phyloP scores from a whole-genome alignment of 768 basidiomycete species.

The Auricularia cornea region DNA sequence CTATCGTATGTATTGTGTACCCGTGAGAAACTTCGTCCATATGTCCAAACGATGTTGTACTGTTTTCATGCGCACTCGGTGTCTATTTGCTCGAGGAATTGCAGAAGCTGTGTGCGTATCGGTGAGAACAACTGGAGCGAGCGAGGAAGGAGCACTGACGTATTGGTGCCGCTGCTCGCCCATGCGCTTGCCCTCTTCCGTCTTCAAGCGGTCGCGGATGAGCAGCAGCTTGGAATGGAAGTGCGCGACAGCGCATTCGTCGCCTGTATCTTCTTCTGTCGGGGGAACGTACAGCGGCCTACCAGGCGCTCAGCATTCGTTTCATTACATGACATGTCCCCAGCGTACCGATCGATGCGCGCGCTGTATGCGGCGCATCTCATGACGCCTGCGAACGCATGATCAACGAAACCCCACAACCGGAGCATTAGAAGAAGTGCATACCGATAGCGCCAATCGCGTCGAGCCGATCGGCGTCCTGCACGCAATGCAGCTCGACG shows the following conservation, averaged over 20 bases:
- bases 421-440: slow-evolving; percentile 1
- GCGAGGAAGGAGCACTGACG: slow-evolving; percentile 32
- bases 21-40: no score
- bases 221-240: slow-evolving; percentile 81
- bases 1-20: no score
- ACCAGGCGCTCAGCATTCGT: neutral
- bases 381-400: slow-evolving; percentile 40
- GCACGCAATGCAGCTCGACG: slow-evolving; percentile 71
- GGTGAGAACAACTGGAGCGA: neutral
- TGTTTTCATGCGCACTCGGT: neutral
- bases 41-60: no score
- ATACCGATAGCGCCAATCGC: slow-evolving; percentile 76
- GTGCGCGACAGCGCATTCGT: slow-evolving; percentile 60
- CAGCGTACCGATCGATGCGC: slow-evolving; percentile 37
- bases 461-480: slow-evolving; percentile 72
- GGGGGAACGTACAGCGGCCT: slow-evolving; percentile 39
- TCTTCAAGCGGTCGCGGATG: slow-evolving; percentile 70
- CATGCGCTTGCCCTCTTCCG: slow-evolving; percentile 54
- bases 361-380: slow-evolving; percentile 61
- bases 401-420: neutral
- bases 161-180: slow-evolving; percentile 65
- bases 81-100: neutral
- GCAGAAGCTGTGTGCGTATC: neutral
- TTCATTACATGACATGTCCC: neutral
- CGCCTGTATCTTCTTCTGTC: slow-evolving; percentile 32